A percentile compares a stretch with the other conserved stretches of the same genome.
phyloP scores from a whole-genome alignment of 2,329 filamentous ascomycete genomes.

The Fusarium sp. region DNA sequence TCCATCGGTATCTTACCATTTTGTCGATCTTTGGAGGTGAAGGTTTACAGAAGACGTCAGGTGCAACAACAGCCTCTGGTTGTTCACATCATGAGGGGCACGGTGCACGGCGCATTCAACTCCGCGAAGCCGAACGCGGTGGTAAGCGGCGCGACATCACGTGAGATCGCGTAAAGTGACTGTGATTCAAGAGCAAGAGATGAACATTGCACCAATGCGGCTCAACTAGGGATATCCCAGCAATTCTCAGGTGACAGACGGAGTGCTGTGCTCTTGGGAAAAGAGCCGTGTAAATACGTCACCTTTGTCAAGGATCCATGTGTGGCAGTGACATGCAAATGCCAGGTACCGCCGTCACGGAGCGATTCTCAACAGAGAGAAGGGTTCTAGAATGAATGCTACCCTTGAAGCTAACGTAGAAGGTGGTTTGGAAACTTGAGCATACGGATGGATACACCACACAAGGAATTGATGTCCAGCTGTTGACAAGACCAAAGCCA shows the following conservation, averaged over 20 bases:
- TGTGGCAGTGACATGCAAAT: not conserved
- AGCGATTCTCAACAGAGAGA: not conserved
- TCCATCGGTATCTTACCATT: slow-evolving; percentile 21
- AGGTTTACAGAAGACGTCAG: slow-evolving; percentile 16
- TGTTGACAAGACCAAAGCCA: not conserved
- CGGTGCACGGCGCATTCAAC: not conserved
- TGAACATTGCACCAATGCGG: not conserved
- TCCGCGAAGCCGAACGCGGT: slow-evolving; percentile 14
- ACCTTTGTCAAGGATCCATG: not conserved
- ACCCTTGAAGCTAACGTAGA: not conserved
- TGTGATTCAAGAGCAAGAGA: too few relatives aligned
- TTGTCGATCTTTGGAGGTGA: slow-evolving; percentile 24
- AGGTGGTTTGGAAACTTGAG: too few relatives aligned
- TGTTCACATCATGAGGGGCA: slow-evolving; percentile 19
- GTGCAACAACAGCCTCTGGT: not conserved
- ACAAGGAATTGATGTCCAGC: not conserved
- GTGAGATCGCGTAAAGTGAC: slow-evolving; percentile 32
- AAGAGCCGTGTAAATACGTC: slow-evolving; percentile 8
- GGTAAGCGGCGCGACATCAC: slow-evolving; percentile 29
- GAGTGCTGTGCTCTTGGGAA: not conserved
- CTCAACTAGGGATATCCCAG: slow-evolving; percentile 1
- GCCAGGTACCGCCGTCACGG: slow-evolving; percentile 6
- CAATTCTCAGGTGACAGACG: not conserved
- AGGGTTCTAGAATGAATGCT: slow-evolving; percentile 4
- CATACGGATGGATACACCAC: not conserved